A percentile compares a stretch with the other conserved stretches of the same genome.
These are phyloP conservation scores for Boletus sp. DNA, from an alignment of 768 basidiomycete genomes.

Conservation along the genomic window DNA sequence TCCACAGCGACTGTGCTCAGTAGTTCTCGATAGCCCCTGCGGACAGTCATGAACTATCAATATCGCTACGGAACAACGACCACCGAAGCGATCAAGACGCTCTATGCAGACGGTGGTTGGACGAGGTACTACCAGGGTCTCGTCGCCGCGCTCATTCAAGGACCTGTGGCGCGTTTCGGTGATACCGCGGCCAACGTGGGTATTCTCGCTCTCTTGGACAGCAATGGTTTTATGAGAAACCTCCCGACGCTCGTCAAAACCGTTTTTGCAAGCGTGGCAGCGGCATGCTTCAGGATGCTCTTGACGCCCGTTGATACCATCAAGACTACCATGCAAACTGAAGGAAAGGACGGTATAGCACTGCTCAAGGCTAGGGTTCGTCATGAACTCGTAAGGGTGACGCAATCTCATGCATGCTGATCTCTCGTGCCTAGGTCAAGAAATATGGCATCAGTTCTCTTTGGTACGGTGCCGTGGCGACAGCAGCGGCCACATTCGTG, in stretches of 20 bases:
- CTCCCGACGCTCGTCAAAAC: conserved; percentile 73
- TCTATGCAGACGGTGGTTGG: conserved; percentile 79
- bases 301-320: conserved; percentile 91
- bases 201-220: conserved; percentile 80
- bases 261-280: conserved; percentile 71
- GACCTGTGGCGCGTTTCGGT: conserved; percentile 82
- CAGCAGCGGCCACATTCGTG: conserved; percentile 90
- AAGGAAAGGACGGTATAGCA: conserved; percentile 66
- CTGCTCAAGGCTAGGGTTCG: conserved; percentile 67
- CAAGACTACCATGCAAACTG: conserved; percentile 94
- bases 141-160: conserved; percentile 81
- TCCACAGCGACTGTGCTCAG: background rate
- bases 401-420: background rate
- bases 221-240: conserved; percentile 65
- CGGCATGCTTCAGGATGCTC: conserved; percentile 86
- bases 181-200: conserved; percentile 95
- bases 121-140: conserved; percentile 88
- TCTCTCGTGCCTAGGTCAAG: conserved; percentile 48
- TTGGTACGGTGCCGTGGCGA: conserved; percentile 92
- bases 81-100: conserved; percentile 58
- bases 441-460: conserved; percentile 73
- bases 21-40: conserved; percentile 58
- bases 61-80: conserved; percentile 84
- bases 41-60: conserved; percentile 98
- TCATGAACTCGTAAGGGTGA: background rate